Percentiles rank a stretch among this genome's conserved stretches.
Evolutionary conservation across 345 rosid species (phyloP).

Genomic region (Rhizophora apiculata): DNA sequence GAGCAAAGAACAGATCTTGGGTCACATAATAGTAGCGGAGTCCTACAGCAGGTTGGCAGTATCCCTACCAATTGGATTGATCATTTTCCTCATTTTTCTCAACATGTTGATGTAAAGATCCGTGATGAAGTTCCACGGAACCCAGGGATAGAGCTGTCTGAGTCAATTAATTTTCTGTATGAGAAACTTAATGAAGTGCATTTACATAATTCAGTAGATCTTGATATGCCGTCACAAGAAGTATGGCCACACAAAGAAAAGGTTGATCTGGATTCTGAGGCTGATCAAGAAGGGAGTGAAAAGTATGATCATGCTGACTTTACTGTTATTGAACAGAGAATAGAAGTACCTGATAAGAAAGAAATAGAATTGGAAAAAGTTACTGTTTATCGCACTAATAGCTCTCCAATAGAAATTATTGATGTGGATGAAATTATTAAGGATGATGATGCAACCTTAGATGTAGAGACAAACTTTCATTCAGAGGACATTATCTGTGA

Average conservation of each 20-base stretch:
- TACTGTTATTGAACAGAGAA: conserved; percentile 40
- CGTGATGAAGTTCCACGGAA: conserved; percentile 36
- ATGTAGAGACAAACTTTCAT: conserved; percentile 22
- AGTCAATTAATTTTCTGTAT: conserved; percentile 55
- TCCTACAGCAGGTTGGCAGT: conserved; percentile 47
- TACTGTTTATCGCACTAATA: conserved; percentile 25
- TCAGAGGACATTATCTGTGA: conserved; percentile 13
- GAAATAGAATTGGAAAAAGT: conserved; percentile 22
- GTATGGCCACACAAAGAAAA: conserved; percentile 28
- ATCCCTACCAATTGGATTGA: conserved; percentile 40
- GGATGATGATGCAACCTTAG: conserved; percentile 35
- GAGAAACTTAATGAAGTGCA: conserved; percentile 55
- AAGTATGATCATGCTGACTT: conserved; percentile 33
- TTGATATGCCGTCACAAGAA: conserved; percentile 16
- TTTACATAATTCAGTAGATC: conserved; percentile 28
- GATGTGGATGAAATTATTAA: conserved; percentile 47
- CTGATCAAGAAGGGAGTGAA: conserved; percentile 17
- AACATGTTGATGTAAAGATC: conserved; percentile 40
- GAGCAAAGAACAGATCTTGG: conserved; percentile 16
- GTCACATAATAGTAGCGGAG: conserved; percentile 21
- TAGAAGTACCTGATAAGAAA: conserved; percentile 44
- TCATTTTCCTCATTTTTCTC: conserved; percentile 23
- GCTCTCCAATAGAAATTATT: conserved; percentile 42
- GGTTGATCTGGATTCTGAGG: conserved; percentile 17
- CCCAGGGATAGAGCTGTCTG: conserved; percentile 55